Evolutionary conservation across 768 basidiomycete genomes (phyloP).

Genomic region (Lyophyllum shimeji): DNA sequence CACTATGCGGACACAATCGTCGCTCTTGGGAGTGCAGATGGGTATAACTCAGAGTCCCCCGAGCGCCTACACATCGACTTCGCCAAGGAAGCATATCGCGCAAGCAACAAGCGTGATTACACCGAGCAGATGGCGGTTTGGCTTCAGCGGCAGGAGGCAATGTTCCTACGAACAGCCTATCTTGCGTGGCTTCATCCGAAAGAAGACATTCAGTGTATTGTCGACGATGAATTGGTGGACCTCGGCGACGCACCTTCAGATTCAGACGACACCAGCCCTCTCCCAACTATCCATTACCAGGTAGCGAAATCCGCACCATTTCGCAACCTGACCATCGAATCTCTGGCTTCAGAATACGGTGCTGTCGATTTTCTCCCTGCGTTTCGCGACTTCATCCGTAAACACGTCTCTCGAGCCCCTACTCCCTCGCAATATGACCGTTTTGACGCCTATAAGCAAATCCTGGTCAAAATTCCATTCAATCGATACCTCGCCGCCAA

Average conservation of each 20-base stretch:
- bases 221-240: background rate
- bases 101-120: slow-evolving; percentile 22
- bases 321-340: slow-evolving; percentile 7
- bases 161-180: slow-evolving; percentile 19
- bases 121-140: slow-evolving; percentile 32
- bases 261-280: background rate
- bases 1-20: background rate
- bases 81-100: too few relatives aligned
- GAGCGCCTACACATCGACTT: too few relatives aligned
- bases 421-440: slow-evolving; percentile 5
- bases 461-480: background rate
- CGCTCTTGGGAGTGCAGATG: background rate
- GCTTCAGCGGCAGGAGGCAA: slow-evolving; percentile 30
- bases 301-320: slow-evolving; percentile 9
- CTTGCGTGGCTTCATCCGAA: slow-evolving; percentile 22
- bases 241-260: background rate
- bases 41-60: background rate
- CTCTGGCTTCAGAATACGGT: slow-evolving; percentile 5
- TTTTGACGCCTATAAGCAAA: slow-evolving; percentile 11
- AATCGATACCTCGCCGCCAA: slow-evolving; percentile 6
- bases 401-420: too few relatives aligned
- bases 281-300: background rate
- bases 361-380: slow-evolving; percentile 8
- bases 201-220: background rate
- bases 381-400: slow-evolving; percentile 10